phyloP scores from a whole-genome alignment of 345 rosid species.

The Raphanus raphanistrum region DNA sequence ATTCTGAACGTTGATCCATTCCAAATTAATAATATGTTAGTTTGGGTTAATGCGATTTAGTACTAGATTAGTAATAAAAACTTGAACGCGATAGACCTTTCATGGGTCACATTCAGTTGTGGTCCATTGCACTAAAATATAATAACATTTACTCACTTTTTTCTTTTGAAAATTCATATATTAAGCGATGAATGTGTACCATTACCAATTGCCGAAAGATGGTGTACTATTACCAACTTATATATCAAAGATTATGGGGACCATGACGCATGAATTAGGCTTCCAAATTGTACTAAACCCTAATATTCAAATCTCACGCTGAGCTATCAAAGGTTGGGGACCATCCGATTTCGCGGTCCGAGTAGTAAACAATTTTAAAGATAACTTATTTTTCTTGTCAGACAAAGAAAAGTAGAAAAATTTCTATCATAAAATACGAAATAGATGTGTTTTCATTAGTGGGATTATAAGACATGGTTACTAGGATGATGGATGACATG shows the following conservation, averaged over 20 bases:
- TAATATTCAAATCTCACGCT: constrained; percentile 43
- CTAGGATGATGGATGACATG: constrained; percentile 33
- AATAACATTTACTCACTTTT: constrained; percentile 14
- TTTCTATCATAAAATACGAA: background rate
- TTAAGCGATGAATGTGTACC: constrained; percentile 25
- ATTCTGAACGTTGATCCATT: constrained; percentile 6
- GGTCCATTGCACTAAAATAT: constrained; percentile 18
- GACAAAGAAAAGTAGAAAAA: constrained; percentile 12
- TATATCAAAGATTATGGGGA: constrained; percentile 34
- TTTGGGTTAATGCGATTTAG: constrained; percentile 29
- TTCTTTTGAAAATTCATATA: constrained; percentile 16
- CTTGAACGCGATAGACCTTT: constrained; percentile 35
- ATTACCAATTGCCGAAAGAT: constrained; percentile 22
- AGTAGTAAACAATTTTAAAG: background rate
- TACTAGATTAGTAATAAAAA: constrained; percentile 34
- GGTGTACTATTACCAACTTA: constrained; percentile 34
- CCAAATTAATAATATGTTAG: constrained; percentile 1
- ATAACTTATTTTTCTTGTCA: background rate
- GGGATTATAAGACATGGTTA: constrained; percentile 26
- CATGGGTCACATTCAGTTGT: constrained; percentile 30
- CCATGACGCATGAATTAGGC: constrained; percentile 37
- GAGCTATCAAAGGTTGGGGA: constrained; percentile 33
- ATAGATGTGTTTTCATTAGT: constrained; percentile 2
- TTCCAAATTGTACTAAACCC: constrained; percentile 41
- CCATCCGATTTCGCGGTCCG: constrained; percentile 34